Evolutionary conservation across 805 yeast genomes (phyloP).

Genomic region (Tetrapisispora nanseiensis): DNA sequence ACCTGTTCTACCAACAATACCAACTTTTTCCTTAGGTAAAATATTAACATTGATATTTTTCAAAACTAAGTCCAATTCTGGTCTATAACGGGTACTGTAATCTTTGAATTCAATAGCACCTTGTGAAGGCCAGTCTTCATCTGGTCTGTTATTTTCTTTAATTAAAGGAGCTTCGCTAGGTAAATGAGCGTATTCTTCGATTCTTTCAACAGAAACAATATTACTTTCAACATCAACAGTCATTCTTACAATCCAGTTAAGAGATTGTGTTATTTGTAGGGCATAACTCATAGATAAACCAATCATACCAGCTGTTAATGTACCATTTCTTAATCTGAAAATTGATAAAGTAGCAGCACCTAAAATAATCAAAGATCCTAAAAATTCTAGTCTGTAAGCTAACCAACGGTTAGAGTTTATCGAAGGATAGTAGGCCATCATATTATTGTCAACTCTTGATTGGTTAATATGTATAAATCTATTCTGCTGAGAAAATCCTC

Average conservation of each 20-base stretch:
- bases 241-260: constrained; percentile 98
- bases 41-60: constrained; percentile 56
- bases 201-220: constrained; percentile 93
- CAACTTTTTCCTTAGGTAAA: constrained; percentile 72
- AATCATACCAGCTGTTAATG: constrained; percentile 78
- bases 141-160: constrained; percentile 57
- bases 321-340: constrained; percentile 54
- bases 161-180: constrained; percentile 76
- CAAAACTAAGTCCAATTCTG: constrained; percentile 70
- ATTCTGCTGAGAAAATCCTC: constrained; percentile 59
- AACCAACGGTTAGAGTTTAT: constrained; percentile 95
- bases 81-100: constrained; percentile 79
- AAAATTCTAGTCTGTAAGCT: constrained; percentile 84
- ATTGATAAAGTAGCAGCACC: constrained; percentile 80
- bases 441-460: constrained; percentile 69
- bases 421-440: constrained; percentile 88
- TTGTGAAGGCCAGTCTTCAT: constrained; percentile 57
- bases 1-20: constrained; percentile 95
- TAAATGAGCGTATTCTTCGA: constrained; percentile 75
- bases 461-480: constrained; percentile 59
- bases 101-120: constrained; percentile 61
- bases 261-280: constrained; percentile 80
- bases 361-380: constrained; percentile 82
- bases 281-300: constrained; percentile 94
- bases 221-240: constrained; percentile 97